A percentile compares a stretch with the other conserved stretches of the same genome.
phyloP scores from a whole-genome alignment of 169 alveolate genomes.

The Eimeria falciformis region DNA sequence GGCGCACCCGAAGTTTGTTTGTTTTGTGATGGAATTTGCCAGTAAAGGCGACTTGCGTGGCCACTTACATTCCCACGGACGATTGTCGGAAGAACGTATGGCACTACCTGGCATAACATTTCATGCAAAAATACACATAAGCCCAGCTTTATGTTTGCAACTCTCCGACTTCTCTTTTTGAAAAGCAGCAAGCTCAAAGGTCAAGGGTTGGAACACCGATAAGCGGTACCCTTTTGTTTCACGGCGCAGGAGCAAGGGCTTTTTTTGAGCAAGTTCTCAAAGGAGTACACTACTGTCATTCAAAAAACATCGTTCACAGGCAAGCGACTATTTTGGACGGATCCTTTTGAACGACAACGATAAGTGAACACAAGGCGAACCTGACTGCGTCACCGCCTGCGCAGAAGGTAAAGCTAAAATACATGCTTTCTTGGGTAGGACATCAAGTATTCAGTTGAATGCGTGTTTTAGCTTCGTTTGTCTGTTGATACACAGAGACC shows the following conservation, averaged over 20 bases:
- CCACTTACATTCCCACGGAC: conserved; percentile 42
- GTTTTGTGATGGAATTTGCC: conserved; percentile 78
- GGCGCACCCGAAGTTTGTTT: conserved; percentile 71
- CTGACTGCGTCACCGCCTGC: conserved; percentile 75
- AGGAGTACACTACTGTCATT: conserved; percentile 87
- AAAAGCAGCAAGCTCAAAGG: background rate
- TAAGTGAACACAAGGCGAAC: conserved; percentile 80
- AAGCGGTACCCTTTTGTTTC: background rate
- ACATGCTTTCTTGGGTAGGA: too few species aligned
- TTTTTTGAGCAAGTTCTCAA: conserved; percentile 85
- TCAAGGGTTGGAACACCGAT: background rate
- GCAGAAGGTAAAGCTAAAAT: conserved; percentile 37
- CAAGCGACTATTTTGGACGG: conserved; percentile 80
- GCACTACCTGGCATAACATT: background rate
- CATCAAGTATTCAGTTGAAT: too few species aligned
- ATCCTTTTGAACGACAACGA: conserved; percentile 76
- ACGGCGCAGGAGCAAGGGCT: conserved; percentile 77
- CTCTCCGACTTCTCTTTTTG: too few species aligned
- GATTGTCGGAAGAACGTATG: conserved; percentile 73
- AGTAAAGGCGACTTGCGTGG: conserved; percentile 74
- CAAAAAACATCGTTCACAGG: conserved; percentile 88
- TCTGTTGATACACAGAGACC: conserved; percentile 83
- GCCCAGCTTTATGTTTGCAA: too few species aligned
- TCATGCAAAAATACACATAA: background rate
- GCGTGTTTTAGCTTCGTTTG: background rate